A percentile compares a stretch with the other conserved stretches of the same genome.
phyloP scores from a whole-genome alignment of 1,284 basidiomycete genomes.

The Cutaneotrichosporon arboriforme region DNA sequence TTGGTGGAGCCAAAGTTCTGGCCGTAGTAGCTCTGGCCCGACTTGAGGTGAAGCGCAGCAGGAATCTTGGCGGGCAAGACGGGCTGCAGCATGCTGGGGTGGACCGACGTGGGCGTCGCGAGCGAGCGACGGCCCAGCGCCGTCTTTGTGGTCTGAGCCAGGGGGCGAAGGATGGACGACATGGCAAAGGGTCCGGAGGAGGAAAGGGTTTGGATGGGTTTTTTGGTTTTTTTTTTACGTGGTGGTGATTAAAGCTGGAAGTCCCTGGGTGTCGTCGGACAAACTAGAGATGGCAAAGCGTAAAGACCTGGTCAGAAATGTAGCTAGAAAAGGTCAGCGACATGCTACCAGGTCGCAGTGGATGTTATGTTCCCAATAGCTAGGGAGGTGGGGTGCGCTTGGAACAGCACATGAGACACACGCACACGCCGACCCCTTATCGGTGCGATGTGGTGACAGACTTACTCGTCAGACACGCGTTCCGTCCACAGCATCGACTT shows the following conservation, averaged over 20 bases:
- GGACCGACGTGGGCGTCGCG: conserved; percentile 20
- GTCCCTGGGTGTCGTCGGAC: neutral
- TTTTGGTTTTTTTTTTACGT: neutral
- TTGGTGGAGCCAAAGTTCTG: conserved; percentile 82
- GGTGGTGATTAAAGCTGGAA: neutral
- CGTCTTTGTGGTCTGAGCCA: conserved; percentile 1
- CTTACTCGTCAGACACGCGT: conserved; percentile 49
- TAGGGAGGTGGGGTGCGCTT: no score
- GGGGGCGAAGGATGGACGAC: conserved; percentile 21
- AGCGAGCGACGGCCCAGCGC: conserved; percentile 15
- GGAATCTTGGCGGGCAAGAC: conserved; percentile 54
- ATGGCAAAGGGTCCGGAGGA: neutral
- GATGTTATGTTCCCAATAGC: no score
- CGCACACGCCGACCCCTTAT: no score
- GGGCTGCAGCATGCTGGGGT: conserved; percentile 21
- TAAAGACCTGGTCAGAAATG: conserved; percentile 46
- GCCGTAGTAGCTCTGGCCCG: conserved; percentile 85
- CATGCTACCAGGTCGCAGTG: no score
- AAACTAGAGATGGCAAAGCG: conserved; percentile 32
- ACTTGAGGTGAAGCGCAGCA: conserved; percentile 86
- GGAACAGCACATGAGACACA: no score
- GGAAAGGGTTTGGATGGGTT: neutral
- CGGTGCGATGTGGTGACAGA: conserved; percentile 4
- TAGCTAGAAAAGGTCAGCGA: conserved; percentile 29
- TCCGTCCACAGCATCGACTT: conserved; percentile 44